A percentile compares a stretch with the other conserved stretches of the same genome.
Conservation (phyloP, 2,329 filamentous ascomycete genomes). For the Monosporascus cannonballus region DNA sequence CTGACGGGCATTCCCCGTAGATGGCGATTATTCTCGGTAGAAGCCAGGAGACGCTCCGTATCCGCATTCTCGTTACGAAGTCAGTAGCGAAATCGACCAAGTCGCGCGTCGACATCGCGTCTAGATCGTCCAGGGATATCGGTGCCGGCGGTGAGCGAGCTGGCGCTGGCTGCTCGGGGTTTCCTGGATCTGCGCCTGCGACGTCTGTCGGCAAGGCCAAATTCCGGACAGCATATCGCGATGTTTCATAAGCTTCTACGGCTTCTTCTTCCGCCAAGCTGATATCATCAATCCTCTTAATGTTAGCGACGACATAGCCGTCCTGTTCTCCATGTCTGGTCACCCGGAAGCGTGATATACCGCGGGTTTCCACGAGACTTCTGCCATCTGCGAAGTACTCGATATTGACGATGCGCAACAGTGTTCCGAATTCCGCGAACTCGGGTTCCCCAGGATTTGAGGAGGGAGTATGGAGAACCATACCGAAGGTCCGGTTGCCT, state of each 20-base stretch:
- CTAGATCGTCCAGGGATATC: conserved; percentile 30
- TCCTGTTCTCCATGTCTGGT: conserved; percentile 59
- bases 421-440: conserved; percentile 71
- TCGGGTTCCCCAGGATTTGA: conserved; percentile 23
- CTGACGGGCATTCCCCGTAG: conserved; percentile 71
- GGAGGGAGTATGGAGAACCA: conserved; percentile 65
- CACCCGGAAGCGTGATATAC: conserved; percentile 71
- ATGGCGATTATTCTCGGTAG: conserved; percentile 64
- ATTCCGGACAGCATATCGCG: conserved; percentile 14
- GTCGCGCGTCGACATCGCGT: conserved; percentile 61
- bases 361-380: conserved; percentile 73
- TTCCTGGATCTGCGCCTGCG: not conserved
- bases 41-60: conserved; percentile 67
- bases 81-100: conserved; percentile 59
- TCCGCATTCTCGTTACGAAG: conserved; percentile 65
- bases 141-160: conserved; percentile 8
- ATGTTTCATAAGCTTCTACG: conserved; percentile 64
- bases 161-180: conserved; percentile 6
- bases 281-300: conserved; percentile 77
- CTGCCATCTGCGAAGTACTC: conserved; percentile 74
- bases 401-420: conserved; percentile 68
- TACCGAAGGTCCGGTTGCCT: conserved; percentile 72
- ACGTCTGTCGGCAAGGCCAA: conserved; percentile 19
- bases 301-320: conserved; percentile 70
- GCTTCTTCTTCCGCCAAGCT: conserved; percentile 73